Evolutionary conservation across 1,284 basidiomycete species (phyloP).

Genomic region (Gymnopus androsaceus): DNA sequence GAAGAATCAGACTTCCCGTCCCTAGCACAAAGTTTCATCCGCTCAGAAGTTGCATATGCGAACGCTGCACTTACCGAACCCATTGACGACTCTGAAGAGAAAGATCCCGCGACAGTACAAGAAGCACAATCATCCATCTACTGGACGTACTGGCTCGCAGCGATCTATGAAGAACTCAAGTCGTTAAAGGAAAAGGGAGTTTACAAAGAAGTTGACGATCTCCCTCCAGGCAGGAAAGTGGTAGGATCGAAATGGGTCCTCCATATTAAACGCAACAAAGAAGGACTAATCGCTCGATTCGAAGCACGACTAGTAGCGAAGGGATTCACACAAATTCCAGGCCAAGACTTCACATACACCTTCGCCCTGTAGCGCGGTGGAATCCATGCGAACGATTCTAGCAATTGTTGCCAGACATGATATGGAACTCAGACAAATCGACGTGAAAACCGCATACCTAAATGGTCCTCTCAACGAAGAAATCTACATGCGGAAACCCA

Average conservation of each 20-base stretch:
- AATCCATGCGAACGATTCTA: too few relatives aligned
- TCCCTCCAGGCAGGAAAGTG: constrained; percentile 18
- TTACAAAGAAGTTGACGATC: constrained; percentile 11
- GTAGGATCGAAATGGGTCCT: constrained; percentile 23
- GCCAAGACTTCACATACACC: too few relatives aligned
- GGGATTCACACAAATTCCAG: too few relatives aligned
- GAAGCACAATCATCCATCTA: constrained; percentile 12
- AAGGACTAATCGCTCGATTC: constrained; percentile 29
- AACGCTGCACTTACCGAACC: constrained; percentile 19
- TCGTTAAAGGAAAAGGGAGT: constrained; percentile 10
- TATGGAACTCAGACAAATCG: constrained; percentile 29
- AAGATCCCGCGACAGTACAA: constrained; percentile 14
- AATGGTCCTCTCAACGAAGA: constrained; percentile 25
- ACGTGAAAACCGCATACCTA: constrained; percentile 37
- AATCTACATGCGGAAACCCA: constrained; percentile 26
- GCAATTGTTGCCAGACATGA: constrained; percentile 28
- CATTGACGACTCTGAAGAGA: constrained; percentile 21
- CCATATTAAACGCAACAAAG: constrained; percentile 36
- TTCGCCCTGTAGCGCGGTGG: too few relatives aligned
- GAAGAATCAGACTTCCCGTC: neutral
- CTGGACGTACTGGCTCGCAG: constrained; percentile 1
- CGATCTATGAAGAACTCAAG: constrained; percentile 24
- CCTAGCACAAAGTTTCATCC: neutral
- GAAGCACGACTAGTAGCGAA: constrained; percentile 42
- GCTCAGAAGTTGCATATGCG: constrained; percentile 10